Conservation (phyloP, 2,329 filamentous ascomycete genomes). For the Aspergillus sp. region DNA sequence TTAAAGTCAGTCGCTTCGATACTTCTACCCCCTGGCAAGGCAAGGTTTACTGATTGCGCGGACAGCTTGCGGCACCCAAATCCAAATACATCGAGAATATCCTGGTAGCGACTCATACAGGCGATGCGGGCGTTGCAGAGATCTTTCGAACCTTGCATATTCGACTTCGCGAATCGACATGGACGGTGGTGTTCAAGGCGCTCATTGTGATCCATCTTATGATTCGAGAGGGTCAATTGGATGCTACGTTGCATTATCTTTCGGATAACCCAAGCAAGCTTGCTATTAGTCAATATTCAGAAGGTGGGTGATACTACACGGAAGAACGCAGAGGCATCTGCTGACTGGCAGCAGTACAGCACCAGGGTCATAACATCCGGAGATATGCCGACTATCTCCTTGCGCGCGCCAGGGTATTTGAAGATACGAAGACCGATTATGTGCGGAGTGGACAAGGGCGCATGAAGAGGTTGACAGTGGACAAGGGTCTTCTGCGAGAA, state of each 20-base stretch:
- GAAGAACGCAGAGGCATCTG: conserved; percentile 9
- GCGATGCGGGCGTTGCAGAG: conserved; percentile 89
- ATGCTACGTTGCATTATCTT: conserved; percentile 80
- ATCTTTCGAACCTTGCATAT: conserved; percentile 88
- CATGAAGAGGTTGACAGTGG: conserved; percentile 77
- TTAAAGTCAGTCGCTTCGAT: conserved; percentile 60
- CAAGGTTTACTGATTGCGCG: conserved; percentile 9
- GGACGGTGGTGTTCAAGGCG: conserved; percentile 99
- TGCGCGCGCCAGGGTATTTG: conserved; percentile 73
- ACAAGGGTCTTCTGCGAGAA: conserved; percentile 86
- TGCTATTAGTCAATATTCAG: conserved; percentile 83
- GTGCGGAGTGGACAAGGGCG: conserved; percentile 75
- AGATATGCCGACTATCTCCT: conserved; percentile 83
- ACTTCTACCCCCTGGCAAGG: neutral
- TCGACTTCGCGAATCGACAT: conserved; percentile 88
- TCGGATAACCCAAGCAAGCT: conserved; percentile 75
- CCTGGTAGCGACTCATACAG: conserved; percentile 86
- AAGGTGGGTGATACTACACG: conserved; percentile 57
- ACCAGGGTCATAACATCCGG: conserved; percentile 88
- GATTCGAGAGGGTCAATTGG: conserved; percentile 88
- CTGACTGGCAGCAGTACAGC: conserved; percentile 63
- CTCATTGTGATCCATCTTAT: conserved; percentile 94
- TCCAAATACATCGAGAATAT: conserved; percentile 99
- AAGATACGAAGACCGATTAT: conserved; percentile 81
- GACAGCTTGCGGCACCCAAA: conserved; percentile 85